Evolutionary conservation across 73 alveolate species (phyloP).

Genomic region (Paramecium sexaurelia): DNA sequence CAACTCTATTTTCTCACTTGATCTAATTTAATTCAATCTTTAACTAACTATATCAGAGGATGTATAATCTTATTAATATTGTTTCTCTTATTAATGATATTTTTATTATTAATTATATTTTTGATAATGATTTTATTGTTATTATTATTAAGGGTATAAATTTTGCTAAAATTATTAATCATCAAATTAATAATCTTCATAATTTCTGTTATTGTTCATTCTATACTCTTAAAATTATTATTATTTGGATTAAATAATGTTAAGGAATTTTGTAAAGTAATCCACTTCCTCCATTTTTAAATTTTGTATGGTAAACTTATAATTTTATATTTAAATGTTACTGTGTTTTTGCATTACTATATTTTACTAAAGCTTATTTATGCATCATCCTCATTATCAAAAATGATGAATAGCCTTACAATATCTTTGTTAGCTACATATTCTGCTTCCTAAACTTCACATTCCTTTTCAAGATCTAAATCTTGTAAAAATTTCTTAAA

Average conservation of each 20-base stretch:
- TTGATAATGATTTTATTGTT: too few species aligned
- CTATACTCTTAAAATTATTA: not conserved
- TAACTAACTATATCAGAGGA: not conserved
- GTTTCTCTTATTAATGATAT: not conserved
- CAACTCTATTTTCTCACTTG: not conserved
- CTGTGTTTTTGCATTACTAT: not conserved
- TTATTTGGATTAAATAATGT: not conserved
- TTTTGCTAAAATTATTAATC: not conserved
- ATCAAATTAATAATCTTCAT: not conserved
- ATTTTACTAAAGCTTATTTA: not conserved
- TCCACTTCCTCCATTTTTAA: not conserved
- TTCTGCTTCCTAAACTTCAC: not conserved
- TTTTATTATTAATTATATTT: not conserved
- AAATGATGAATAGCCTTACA: not conserved
- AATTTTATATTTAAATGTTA: not conserved
- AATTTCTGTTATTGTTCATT: not conserved
- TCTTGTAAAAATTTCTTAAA: constrained; percentile 10
- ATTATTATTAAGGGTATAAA: not conserved
- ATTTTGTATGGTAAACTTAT: not conserved
- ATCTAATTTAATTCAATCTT: not conserved
- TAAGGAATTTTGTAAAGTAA: not conserved
- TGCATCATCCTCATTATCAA: constrained; percentile 28
- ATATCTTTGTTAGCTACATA: not conserved
- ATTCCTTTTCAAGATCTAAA: not conserved
- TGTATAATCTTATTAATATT: not conserved